phyloP scores from a whole-genome alignment of 805 yeast genomes.

The Candida tibetensis region DNA sequence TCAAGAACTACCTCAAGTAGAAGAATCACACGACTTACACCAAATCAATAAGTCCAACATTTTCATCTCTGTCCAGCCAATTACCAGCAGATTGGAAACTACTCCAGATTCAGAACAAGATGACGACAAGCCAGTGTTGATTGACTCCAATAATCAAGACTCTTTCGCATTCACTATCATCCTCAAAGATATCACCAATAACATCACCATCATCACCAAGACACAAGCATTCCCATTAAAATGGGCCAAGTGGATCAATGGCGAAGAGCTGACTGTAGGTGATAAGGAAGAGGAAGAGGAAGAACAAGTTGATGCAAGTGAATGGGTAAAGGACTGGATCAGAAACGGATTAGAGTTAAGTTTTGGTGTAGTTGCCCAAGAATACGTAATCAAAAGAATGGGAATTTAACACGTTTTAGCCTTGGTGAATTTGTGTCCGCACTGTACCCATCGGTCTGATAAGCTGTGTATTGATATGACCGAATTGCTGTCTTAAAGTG shows the following conservation, averaged over 20 bases:
- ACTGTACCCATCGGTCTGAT: no score
- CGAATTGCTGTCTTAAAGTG: no score
- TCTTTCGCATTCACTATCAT: slow-evolving; percentile 75
- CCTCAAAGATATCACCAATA: slow-evolving; percentile 75
- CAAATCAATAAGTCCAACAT: slow-evolving; percentile 50
- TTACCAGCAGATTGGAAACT: slow-evolving; percentile 31
- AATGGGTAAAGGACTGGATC: slow-evolving; percentile 47
- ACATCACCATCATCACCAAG: slow-evolving; percentile 66
- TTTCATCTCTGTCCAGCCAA: slow-evolving; percentile 69
- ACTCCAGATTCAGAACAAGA: slow-evolving; percentile 10
- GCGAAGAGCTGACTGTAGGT: slow-evolving; percentile 27
- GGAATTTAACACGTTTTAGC: slow-evolving; percentile 45
- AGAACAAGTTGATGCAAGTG: slow-evolving; percentile 34
- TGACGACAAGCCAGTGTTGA: slow-evolving; percentile 31
- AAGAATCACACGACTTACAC: no score
- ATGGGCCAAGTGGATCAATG: slow-evolving; percentile 93
- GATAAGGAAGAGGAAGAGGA: slow-evolving; percentile 19
- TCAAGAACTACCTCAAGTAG: no score
- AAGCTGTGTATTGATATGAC: no score
- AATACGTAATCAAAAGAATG: slow-evolving; percentile 89
- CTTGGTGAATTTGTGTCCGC: no score
- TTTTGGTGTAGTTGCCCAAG: slow-evolving; percentile 86
- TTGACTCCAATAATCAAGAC: slow-evolving; percentile 46
- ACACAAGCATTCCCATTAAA: slow-evolving; percentile 88
- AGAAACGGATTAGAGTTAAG: slow-evolving; percentile 65